A percentile compares a stretch with the other conserved stretches of the same genome.
phyloP scores from a whole-genome alignment of 1,284 basidiomycete genomes.

The Retiboletus fuscus region DNA sequence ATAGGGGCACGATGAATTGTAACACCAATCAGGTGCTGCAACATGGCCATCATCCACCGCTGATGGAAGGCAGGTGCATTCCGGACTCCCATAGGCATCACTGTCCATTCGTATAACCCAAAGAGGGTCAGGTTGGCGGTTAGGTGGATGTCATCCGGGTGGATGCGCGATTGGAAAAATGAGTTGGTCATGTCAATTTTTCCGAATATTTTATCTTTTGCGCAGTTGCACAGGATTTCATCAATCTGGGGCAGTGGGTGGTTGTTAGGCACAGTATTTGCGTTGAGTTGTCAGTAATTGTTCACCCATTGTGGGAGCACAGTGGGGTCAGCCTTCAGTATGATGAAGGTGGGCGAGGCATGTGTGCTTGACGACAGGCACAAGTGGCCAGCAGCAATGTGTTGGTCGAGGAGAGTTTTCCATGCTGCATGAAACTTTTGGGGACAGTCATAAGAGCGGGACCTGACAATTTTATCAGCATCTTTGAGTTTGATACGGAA shows the following conservation, averaged over 20 bases:
- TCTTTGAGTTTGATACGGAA: slow-evolving; percentile 38
- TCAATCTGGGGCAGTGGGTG: slow-evolving; percentile 42
- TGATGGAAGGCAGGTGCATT: slow-evolving; percentile 45
- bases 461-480: slow-evolving; percentile 28
- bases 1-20: no score
- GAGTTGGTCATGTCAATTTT: slow-evolving; percentile 56
- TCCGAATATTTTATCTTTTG: slow-evolving; percentile 35
- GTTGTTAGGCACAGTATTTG: slow-evolving; percentile 37
- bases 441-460: no score
- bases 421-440: no score
- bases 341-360: no score
- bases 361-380: no score
- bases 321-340: no score
- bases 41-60: slow-evolving; percentile 14
- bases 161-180: slow-evolving; percentile 52
- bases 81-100: slow-evolving; percentile 46
- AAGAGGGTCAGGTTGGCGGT: slow-evolving; percentile 37
- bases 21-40: slow-evolving; percentile 39
- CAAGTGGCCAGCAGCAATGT: no score
- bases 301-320: no score
- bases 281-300: slow-evolving; percentile 25
- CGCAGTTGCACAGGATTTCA: slow-evolving; percentile 36
- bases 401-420: no score
- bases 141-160: slow-evolving; percentile 46
- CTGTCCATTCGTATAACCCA: slow-evolving; percentile 43